phyloP scores from a whole-genome alignment of 495 filamentous ascomycete species.

The Staphylotrichum longicolle region DNA sequence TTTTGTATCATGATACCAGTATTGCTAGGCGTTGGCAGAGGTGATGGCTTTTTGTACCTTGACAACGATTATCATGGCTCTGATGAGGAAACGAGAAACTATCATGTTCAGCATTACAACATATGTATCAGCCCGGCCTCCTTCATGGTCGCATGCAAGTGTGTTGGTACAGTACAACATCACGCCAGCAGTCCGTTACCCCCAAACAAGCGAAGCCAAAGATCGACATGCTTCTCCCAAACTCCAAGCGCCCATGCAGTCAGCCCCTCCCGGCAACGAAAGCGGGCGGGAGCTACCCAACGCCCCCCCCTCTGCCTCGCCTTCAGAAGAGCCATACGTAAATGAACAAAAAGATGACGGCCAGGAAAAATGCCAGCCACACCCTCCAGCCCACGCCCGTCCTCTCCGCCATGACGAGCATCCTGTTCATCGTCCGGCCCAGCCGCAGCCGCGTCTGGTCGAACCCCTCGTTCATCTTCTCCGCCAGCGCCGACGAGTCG shows the following conservation, averaged over 20 bases:
- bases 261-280: background rate
- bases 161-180: conserved; percentile 11
- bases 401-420: conserved; percentile 91
- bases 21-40: conserved; percentile 12
- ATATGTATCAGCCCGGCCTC: conserved; percentile 12
- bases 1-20: conserved; percentile 23
- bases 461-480: conserved; percentile 88
- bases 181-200: conserved; percentile 8
- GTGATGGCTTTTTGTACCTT: background rate
- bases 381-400: conserved; percentile 93
- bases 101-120: conserved; percentile 22
- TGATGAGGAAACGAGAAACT: background rate
- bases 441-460: conserved; percentile 77
- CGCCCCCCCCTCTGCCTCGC: background rate
- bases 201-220: conserved; percentile 13
- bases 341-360: conserved; percentile 75
- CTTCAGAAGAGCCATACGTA: conserved; percentile 84
- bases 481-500: conserved; percentile 75
- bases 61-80: background rate
- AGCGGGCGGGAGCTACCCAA: conserved; percentile 4
- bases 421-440: conserved; percentile 90
- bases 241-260: conserved; percentile 31
- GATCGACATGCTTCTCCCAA: conserved; percentile 17
- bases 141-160: conserved; percentile 7
- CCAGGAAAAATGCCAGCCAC: conserved; percentile 83